A percentile compares a stretch with the other conserved stretches of the same genome.
These are phyloP conservation scores for Haplosporangium sp. DNA, from an alignment of 371 early-diverging fungal species.

Conservation along the genomic window DNA sequence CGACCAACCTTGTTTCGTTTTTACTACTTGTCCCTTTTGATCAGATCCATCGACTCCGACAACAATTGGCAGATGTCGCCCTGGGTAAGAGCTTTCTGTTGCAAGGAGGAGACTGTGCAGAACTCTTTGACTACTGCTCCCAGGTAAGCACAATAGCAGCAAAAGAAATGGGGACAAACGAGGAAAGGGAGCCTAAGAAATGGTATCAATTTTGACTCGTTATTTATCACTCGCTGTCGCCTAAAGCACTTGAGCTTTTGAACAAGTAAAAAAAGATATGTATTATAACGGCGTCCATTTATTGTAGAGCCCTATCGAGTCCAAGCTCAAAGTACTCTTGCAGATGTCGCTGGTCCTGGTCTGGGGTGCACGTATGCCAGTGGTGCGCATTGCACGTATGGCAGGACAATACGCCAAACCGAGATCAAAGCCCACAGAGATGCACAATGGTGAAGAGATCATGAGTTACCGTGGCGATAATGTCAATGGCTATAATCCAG, in stretches of 20 bases:
- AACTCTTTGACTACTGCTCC: conserved; percentile 96
- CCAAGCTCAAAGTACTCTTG: conserved; percentile 93
- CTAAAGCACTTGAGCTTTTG: no score
- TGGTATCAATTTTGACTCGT: not conserved
- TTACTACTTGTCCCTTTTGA: not conserved
- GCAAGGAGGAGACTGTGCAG: conserved; percentile 99
- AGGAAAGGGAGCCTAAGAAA: not conserved
- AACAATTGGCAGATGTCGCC: conserved; percentile 89
- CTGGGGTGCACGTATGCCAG: conserved; percentile 94
- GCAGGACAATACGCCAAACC: conserved; percentile 99
- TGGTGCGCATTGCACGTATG: conserved; percentile 98
- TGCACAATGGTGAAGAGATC: conserved; percentile 84
- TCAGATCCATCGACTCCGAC: conserved; percentile 83
- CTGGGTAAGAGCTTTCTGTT: conserved; percentile 91
- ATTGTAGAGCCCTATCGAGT: conserved; percentile 85
- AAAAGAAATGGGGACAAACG: no score
- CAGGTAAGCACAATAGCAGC: conserved; percentile 60
- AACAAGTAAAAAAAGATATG: no score
- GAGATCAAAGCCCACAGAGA: conserved; percentile 91
- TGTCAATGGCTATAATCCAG: conserved; percentile 92
- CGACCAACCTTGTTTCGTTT: no score
- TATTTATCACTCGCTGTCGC: not conserved
- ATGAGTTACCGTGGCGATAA: conserved; percentile 89
- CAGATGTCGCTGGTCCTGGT: conserved; percentile 97
- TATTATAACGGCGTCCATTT: no score